These are phyloP conservation scores for Keithomyces neogunnii DNA, from an alignment of 2,329 filamentous ascomycete species.

Conservation along the genomic window DNA sequence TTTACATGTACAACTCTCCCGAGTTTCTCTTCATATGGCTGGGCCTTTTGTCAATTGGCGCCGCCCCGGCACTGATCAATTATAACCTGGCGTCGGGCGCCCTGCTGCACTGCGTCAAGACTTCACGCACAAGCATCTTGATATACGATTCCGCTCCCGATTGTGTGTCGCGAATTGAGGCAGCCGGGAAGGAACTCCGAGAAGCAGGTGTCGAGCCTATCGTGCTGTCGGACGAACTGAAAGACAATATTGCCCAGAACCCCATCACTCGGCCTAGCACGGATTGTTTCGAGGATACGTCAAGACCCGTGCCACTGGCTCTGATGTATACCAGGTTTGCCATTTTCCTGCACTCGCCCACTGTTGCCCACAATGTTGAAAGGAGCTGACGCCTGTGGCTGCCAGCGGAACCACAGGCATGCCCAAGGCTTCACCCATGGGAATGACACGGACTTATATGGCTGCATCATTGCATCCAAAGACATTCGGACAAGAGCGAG, in stretches of 20 bases:
- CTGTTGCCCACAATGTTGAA: background rate
- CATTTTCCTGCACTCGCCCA: background rate
- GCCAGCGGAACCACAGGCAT: slow-evolving; percentile 6
- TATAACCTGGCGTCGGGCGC: slow-evolving; percentile 6
- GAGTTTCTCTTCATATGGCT: slow-evolving; percentile 7
- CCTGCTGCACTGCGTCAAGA: slow-evolving; percentile 3
- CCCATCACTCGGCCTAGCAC: slow-evolving; percentile 1
- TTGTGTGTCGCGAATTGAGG: slow-evolving; percentile 1
- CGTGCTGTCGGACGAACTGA: background rate
- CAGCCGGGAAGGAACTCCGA: background rate
- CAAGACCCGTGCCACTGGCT: background rate
- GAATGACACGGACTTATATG: background rate
- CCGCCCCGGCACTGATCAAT: slow-evolving; percentile 7
- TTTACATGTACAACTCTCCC: slow-evolving; percentile 8
- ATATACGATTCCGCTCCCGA: slow-evolving; percentile 4
- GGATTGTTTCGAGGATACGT: slow-evolving; percentile 4
- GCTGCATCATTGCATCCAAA: background rate
- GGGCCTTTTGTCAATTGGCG: slow-evolving; percentile 8
- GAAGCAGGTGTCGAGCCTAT: background rate
- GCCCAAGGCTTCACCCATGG: slow-evolving; percentile 3
- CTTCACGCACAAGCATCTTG: slow-evolving; percentile 3
- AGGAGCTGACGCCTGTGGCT: background rate
- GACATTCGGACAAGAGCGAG: slow-evolving; percentile 1
- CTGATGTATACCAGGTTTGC: slow-evolving; percentile 6
- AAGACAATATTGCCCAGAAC: slow-evolving; percentile 1